A percentile compares a stretch with the other conserved stretches of the same genome.
Conservation (phyloP, 257 asterid genomes). For the Paulownia fortunei region DNA sequence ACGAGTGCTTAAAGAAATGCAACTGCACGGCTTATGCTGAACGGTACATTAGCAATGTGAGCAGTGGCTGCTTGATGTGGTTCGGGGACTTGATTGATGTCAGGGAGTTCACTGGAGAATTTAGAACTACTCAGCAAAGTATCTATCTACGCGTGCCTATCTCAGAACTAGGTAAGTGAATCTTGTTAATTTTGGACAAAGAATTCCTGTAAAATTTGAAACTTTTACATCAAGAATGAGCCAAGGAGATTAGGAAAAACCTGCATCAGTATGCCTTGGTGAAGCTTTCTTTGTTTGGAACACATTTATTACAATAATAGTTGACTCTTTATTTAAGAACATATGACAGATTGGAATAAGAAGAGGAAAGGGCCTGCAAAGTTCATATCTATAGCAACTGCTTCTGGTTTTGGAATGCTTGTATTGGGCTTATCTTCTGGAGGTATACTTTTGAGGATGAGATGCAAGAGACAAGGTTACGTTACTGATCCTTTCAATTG, state of each 20-base stretch:
- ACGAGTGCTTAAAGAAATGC: conserved; percentile 30
- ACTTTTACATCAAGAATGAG: too few species aligned
- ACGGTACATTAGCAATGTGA: neutral
- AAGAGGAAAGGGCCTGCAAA: conserved; percentile 19
- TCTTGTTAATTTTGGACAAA: too few species aligned
- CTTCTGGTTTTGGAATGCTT: conserved; percentile 18
- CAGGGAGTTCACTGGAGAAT: neutral
- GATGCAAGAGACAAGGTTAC: conserved; percentile 27
- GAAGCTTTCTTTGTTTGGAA: neutral
- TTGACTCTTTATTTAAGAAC: neutral
- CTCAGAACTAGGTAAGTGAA: neutral
- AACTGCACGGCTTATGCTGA: conserved; percentile 33
- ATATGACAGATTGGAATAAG: conserved; percentile 9
- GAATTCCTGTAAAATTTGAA: too few species aligned
- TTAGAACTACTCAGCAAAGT: neutral
- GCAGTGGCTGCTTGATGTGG: conserved; percentile 28
- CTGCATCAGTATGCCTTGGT: neutral
- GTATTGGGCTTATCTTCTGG: conserved; percentile 14
- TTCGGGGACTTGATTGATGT: conserved; percentile 30
- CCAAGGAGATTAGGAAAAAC: too few species aligned
- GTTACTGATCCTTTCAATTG: neutral
- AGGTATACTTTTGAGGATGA: neutral
- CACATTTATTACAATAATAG: neutral
- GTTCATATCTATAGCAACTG: conserved; percentile 6
- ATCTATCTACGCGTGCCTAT: conserved; percentile 25